Conservation (phyloP, 176 grass and related monocot genomes). For the Coix lacrymajobi region DNA sequence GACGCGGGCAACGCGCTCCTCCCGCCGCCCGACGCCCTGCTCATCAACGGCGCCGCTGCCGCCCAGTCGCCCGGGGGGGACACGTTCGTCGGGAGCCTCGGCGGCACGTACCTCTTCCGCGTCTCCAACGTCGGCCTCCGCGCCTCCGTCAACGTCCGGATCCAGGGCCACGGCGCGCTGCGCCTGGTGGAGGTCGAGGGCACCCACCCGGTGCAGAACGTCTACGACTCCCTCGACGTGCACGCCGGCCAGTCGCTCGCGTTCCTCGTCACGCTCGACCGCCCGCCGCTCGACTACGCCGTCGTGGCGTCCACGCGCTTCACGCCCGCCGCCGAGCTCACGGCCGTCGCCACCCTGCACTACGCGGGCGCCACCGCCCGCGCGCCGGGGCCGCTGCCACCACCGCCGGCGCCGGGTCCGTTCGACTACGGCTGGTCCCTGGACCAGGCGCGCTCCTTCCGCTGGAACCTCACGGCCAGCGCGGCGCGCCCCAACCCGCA, state of each 20-base stretch:
- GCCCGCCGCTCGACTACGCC: constrained; percentile 50
- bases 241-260: constrained; percentile 82
- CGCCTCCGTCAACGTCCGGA: constrained; percentile 61
- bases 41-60: constrained; percentile 79
- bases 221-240: constrained; percentile 70
- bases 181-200: constrained; percentile 70
- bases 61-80: rapidly evolving
- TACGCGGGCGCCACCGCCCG: constrained; percentile 47
- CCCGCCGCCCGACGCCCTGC: constrained; percentile 49
- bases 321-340: constrained; percentile 17
- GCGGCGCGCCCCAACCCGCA: constrained; percentile 93
- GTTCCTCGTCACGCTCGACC: constrained; percentile 60
- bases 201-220: constrained; percentile 73
- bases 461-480: constrained; percentile 88
- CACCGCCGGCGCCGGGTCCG: constrained; percentile 18
- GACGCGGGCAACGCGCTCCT: constrained; percentile 38
- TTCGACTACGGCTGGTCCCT: constrained; percentile 40
- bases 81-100: neutral
- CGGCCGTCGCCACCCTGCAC: constrained; percentile 36
- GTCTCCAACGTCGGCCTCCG: constrained; percentile 69
- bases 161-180: constrained; percentile 60
- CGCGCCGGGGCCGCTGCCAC: constrained; percentile 35
- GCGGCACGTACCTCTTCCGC: constrained; percentile 65
- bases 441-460: constrained; percentile 69
- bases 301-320: constrained; percentile 58